phyloP scores from a whole-genome alignment of 2,329 filamentous ascomycete species.

The Triangularia setosa region DNA sequence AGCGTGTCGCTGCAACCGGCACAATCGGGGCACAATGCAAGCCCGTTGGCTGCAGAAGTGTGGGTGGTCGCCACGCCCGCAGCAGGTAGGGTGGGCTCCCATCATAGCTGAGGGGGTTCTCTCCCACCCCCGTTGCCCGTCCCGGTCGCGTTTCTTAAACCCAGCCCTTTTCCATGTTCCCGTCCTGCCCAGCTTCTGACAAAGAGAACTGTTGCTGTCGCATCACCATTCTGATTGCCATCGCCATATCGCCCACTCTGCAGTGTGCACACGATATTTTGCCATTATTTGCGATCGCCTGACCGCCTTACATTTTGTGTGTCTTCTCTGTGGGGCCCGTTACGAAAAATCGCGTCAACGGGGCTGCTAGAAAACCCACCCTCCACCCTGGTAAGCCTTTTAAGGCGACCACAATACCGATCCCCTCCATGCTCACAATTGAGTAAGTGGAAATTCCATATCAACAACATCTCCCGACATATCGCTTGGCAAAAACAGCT shows the following conservation, averaged over 20 bases:
- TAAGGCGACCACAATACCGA: conserved; percentile 6
- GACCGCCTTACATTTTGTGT: neutral
- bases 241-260: too few species aligned
- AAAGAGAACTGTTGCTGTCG: neutral
- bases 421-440: conserved; percentile 25
- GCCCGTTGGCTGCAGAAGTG: conserved; percentile 13
- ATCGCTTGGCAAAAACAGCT: neutral
- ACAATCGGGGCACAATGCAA: conserved; percentile 11
- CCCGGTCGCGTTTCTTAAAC: conserved; percentile 23
- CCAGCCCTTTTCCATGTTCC: conserved; percentile 14
- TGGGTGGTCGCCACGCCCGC: conserved; percentile 18
- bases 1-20: conserved; percentile 7
- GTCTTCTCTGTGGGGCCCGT: neutral
- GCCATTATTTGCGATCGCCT: neutral
- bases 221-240: neutral
- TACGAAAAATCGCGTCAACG: neutral
- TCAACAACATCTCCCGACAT: neutral
- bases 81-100: conserved; percentile 9
- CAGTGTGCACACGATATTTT: neutral
- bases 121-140: conserved; percentile 12
- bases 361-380: neutral
- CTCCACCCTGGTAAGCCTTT: conserved; percentile 7
- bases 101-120: conserved; percentile 14
- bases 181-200: conserved; percentile 10
- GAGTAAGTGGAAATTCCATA: conserved; percentile 24